Percentiles rank a stretch among this genome's conserved stretches.
Conservation (phyloP, 495 filamentous ascomycete genomes). For the Copromyces sp. region DNA sequence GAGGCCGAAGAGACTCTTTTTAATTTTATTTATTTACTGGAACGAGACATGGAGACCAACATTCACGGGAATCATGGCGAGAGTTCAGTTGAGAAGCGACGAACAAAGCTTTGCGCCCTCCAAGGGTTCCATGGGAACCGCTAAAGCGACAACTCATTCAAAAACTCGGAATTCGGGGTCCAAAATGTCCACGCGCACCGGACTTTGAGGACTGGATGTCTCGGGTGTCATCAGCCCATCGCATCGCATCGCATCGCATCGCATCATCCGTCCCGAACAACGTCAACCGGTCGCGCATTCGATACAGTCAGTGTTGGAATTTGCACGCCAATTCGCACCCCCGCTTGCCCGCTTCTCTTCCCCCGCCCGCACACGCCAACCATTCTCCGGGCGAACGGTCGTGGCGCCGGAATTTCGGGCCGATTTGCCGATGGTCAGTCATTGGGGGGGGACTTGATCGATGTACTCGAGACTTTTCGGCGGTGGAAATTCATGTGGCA, state of each 20-base stretch:
- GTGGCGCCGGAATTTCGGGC: background rate
- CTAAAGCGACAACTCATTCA: background rate
- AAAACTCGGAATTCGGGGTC: background rate
- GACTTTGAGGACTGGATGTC: background rate
- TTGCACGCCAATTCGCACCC: background rate
- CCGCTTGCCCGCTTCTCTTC: background rate
- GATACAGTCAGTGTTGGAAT: background rate
- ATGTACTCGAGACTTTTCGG: too few relatives aligned
- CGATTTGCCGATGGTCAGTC: background rate
- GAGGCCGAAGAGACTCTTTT: background rate
- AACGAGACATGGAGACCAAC: background rate
- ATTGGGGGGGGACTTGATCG: too few relatives aligned
- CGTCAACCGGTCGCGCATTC: background rate
- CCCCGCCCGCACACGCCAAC: background rate
- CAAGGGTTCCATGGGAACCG: background rate
- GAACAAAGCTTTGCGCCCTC: background rate
- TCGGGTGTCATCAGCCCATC: background rate
- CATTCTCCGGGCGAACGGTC: background rate
- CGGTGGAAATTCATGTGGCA: too few relatives aligned
- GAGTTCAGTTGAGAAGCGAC: background rate
- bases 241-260: background rate
- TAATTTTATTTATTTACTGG: background rate
- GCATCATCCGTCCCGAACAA: background rate
- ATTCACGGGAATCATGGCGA: background rate
- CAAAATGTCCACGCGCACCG: background rate